Percentiles rank a stretch among this genome's conserved stretches.
Conservation (phyloP, 179 eudicot genomes). For the Silene coronaria region DNA sequence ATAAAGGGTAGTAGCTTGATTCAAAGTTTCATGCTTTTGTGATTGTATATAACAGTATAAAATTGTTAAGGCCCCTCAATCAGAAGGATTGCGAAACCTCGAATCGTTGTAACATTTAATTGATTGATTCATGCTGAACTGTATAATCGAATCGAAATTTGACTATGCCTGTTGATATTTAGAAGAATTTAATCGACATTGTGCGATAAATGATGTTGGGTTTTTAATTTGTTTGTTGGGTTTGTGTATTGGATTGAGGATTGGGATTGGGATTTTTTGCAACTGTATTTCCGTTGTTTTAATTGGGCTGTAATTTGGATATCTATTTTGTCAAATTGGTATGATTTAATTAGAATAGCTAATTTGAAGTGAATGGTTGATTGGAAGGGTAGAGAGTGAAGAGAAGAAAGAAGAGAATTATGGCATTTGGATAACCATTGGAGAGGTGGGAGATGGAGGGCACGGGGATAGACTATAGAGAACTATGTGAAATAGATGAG, state of each 20-base stretch:
- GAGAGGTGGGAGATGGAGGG: background rate
- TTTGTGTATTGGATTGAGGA: background rate
- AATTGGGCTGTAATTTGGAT: too few relatives aligned
- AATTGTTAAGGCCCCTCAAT: background rate
- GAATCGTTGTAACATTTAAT: background rate
- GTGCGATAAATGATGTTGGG: background rate
- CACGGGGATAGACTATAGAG: background rate
- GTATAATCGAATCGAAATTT: background rate
- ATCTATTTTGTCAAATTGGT: background rate
- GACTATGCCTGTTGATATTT: background rate
- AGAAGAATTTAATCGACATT: background rate
- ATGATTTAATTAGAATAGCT: background rate
- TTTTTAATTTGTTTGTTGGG: background rate
- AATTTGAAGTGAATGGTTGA: background rate
- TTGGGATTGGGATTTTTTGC: too few relatives aligned
- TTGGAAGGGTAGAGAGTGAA: background rate
- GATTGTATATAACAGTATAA: background rate
- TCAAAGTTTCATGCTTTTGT: background rate
- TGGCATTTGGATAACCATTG: background rate
- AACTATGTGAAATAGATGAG: background rate
- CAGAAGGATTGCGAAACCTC: background rate
- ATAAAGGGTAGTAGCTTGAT: too few relatives aligned
- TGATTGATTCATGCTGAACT: background rate
- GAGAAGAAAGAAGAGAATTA: background rate
- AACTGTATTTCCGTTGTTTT: too few relatives aligned